phyloP scores from a whole-genome alignment of 768 basidiomycete species.

The Leccinellum albellum region DNA sequence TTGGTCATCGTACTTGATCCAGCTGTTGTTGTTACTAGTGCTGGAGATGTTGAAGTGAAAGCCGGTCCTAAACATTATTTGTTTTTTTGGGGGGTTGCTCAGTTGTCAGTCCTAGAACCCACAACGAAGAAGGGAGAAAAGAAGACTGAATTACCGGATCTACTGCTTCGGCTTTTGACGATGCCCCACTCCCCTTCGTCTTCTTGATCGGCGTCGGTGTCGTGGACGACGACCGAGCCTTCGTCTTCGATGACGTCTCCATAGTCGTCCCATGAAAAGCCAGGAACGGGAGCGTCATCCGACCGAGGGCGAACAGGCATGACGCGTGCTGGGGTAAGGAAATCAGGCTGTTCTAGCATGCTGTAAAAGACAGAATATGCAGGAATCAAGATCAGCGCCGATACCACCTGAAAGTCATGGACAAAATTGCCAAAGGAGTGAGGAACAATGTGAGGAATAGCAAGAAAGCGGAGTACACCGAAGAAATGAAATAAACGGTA shows the following conservation, averaged over 20 bases:
- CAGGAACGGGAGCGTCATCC: constrained; percentile 56
- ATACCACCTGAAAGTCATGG: neutral
- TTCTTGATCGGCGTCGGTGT: constrained; percentile 65
- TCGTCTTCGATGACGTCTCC: constrained; percentile 53
- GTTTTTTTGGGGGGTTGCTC: neutral
- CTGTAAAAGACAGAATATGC: constrained; percentile 31
- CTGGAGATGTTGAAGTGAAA: constrained; percentile 23
- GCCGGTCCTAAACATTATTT: constrained; percentile 14
- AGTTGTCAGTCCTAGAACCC: neutral
- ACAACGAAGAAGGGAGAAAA: neutral
- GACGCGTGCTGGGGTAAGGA: constrained; percentile 56
- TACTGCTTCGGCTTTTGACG: constrained; percentile 52
- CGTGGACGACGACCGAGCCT: constrained; percentile 39
- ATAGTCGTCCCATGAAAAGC: constrained; percentile 76
- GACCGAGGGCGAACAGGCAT: constrained; percentile 60
- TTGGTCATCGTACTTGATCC: constrained; percentile 42
- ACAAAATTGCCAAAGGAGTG: neutral
- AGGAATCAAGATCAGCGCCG: constrained; percentile 5
- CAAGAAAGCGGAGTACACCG: neutral
- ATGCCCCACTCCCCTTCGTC: constrained; percentile 78
- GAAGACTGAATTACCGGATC: constrained; percentile 33
- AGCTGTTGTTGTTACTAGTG: constrained; percentile 35
- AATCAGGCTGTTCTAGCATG: constrained; percentile 59
- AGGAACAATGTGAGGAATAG: neutral
- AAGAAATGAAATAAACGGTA: neutral